These are phyloP conservation scores for Fonsecaea multimorphosa DNA, from an alignment of 2,329 filamentous ascomycete genomes.

Conservation along the genomic window DNA sequence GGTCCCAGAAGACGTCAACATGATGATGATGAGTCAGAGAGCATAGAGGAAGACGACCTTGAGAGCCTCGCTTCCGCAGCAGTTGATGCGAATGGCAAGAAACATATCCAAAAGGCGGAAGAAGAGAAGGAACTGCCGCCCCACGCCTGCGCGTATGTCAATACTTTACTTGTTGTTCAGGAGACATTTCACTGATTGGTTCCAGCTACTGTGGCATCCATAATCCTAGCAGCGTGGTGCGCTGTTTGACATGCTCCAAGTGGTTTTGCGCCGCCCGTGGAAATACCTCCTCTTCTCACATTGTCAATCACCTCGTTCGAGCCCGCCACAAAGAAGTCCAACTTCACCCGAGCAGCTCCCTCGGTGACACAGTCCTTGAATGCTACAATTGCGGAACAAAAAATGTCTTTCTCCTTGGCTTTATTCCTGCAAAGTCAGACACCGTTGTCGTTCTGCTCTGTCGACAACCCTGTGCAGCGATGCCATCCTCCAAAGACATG, in stretches of 20 bases:
- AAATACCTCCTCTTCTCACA: slow-evolving; percentile 95
- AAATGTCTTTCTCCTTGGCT: slow-evolving; percentile 95
- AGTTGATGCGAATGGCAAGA: slow-evolving; percentile 68
- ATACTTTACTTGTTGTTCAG: background rate
- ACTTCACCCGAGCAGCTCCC: slow-evolving; percentile 87
- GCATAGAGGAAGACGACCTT: slow-evolving; percentile 79
- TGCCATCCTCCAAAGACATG: slow-evolving; percentile 97
- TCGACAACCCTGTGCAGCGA: slow-evolving; percentile 92
- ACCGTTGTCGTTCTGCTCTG: slow-evolving; percentile 96
- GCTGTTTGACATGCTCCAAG: slow-evolving; percentile 93
- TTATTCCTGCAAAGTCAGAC: slow-evolving; percentile 98
- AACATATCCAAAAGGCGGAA: slow-evolving; percentile 60
- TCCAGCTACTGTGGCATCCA: slow-evolving; percentile 94
- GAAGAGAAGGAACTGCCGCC: slow-evolving; percentile 84
- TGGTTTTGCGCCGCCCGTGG: slow-evolving; percentile 99
- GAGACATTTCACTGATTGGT: slow-evolving; percentile 20
- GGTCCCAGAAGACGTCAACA: slow-evolving; percentile 69
- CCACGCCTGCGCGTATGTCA: slow-evolving; percentile 91
- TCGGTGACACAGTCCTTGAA: slow-evolving; percentile 95
- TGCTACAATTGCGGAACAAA: slow-evolving; percentile 99
- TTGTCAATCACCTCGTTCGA: slow-evolving; percentile 96
- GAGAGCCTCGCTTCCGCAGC: slow-evolving; percentile 80
- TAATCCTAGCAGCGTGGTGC: slow-evolving; percentile 92
- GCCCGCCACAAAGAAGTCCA: slow-evolving; percentile 99
- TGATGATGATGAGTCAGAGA: slow-evolving; percentile 87